Evolutionary conservation across 2,329 filamentous ascomycete species (phyloP).

Genomic region (Alternaria brassicae): DNA sequence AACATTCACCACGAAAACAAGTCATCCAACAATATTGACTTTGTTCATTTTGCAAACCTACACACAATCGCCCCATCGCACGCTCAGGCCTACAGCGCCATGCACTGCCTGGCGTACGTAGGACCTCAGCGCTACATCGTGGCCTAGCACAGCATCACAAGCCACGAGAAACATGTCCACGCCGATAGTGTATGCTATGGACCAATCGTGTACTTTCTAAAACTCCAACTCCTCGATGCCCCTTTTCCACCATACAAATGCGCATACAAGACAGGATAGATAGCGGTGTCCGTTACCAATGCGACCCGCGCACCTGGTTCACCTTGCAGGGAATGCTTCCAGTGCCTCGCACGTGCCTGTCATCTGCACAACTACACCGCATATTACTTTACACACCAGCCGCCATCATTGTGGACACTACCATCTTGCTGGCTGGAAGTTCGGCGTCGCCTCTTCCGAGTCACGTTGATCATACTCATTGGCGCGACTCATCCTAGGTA

Average conservation of each 20-base stretch:
- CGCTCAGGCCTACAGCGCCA: neutral
- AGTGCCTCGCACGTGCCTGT: slow-evolving; percentile 7
- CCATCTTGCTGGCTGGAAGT: neutral
- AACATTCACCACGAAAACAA: no score
- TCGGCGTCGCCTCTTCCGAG: neutral
- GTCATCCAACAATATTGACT: no score
- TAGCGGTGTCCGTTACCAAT: neutral
- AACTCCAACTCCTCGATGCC: rapidly evolving
- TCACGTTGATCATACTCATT: no score
- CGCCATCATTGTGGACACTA: neutral
- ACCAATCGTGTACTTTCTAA: neutral
- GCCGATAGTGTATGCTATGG: neutral
- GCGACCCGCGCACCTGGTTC: slow-evolving; percentile 5
- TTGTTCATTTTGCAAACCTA: neutral
- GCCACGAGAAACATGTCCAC: neutral
- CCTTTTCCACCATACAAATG: neutral
- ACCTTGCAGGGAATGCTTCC: neutral
- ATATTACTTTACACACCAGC: neutral
- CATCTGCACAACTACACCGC: neutral
- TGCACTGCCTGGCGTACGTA: slow-evolving; percentile 7
- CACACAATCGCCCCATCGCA: neutral
- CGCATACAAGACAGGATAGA: neutral
- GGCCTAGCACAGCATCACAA: slow-evolving; percentile 5
- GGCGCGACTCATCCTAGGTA: neutral
- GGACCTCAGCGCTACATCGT: slow-evolving; percentile 9